Conservation (phyloP, 2,329 filamentous ascomycete species). For the Colletotrichum neosansevieriae region DNA sequence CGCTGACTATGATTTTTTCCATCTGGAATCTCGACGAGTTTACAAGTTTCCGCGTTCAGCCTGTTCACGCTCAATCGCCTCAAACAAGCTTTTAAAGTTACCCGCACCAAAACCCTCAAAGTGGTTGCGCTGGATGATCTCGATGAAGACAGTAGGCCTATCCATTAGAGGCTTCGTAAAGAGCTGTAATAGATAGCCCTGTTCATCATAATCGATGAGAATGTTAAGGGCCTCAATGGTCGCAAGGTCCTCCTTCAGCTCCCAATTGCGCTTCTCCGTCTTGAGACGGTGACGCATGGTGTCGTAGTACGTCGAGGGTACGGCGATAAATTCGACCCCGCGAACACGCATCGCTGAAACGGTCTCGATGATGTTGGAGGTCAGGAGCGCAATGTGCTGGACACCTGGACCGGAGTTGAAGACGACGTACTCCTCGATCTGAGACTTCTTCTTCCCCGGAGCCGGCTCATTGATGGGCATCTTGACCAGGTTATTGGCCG, state of each 20-base stretch:
- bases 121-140: constrained; percentile 93
- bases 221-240: constrained; percentile 83
- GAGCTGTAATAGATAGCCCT: constrained; percentile 82
- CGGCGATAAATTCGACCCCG: constrained; percentile 92
- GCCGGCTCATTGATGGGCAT: constrained; percentile 99
- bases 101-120: constrained; percentile 95
- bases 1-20: background rate
- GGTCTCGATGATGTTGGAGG: constrained; percentile 80
- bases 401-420: constrained; percentile 93
- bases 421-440: constrained; percentile 93
- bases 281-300: constrained; percentile 80
- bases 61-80: constrained; percentile 95
- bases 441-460: constrained; percentile 86
- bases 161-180: constrained; percentile 94
- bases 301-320: constrained; percentile 88
- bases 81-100: constrained; percentile 95
- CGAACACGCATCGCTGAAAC: constrained; percentile 85
- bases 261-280: constrained; percentile 69
- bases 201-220: constrained; percentile 94
- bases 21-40: constrained; percentile 31
- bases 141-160: constrained; percentile 93
- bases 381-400: constrained; percentile 92
- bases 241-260: constrained; percentile 83
- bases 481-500: constrained; percentile 86
- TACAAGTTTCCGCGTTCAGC: constrained; percentile 85